Conservation (phyloP, 306 rosid species). For the peach (Prunus persica) region DNA sequence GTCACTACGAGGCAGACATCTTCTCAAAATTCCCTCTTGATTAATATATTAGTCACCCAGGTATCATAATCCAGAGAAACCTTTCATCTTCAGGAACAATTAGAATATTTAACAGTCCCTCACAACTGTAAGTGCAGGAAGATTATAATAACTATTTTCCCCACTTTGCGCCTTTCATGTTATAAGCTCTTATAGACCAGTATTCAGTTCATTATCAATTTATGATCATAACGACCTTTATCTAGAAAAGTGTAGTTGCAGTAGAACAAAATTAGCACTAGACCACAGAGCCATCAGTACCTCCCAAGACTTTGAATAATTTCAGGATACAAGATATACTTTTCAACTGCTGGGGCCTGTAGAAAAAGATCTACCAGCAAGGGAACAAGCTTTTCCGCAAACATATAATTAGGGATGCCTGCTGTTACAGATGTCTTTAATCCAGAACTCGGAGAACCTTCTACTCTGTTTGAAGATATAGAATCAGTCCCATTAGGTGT, state of each 20-base stretch:
- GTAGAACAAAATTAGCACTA: conserved; percentile 16
- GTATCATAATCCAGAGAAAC: neutral
- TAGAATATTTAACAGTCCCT: neutral
- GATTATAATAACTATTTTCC: neutral
- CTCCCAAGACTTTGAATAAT: conserved; percentile 89
- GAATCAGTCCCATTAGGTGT: conserved; percentile 56
- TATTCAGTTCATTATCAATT: neutral
- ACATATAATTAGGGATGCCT: conserved; percentile 58
- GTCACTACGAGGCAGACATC: neutral
- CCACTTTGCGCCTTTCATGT: neutral
- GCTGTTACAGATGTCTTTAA: conserved; percentile 42
- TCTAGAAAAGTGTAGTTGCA: conserved; percentile 8
- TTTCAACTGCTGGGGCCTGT: conserved; percentile 73
- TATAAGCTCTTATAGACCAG: neutral
- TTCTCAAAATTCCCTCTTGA: conserved; percentile 12
- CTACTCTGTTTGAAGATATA: conserved; percentile 40
- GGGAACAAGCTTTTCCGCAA: conserved; percentile 90
- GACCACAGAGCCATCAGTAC: conserved; percentile 44
- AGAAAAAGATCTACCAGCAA: conserved; percentile 79
- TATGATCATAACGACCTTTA: neutral
- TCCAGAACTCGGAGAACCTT: conserved; percentile 48
- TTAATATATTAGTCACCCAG: conserved; percentile 7
- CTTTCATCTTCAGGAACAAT: neutral
- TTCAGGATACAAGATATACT: conserved; percentile 80
- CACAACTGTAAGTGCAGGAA: neutral